Percentiles rank a stretch among this genome's conserved stretches.
phyloP scores from a whole-genome alignment of 2,329 filamentous ascomycete genomes.

The Pezicula radicicola region DNA sequence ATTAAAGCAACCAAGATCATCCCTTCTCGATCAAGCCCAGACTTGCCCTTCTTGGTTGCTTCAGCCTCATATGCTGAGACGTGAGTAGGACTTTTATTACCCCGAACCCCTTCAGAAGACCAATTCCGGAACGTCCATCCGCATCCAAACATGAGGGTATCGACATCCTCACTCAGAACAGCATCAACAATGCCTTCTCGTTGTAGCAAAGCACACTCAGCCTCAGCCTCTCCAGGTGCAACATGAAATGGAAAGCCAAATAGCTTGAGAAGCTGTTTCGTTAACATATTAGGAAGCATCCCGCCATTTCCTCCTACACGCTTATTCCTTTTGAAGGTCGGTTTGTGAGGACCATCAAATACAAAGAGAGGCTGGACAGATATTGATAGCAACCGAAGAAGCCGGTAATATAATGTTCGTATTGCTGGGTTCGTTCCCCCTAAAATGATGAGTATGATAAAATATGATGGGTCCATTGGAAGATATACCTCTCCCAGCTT shows the following conservation, averaged over 20 bases:
- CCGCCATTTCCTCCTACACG: slow-evolving; percentile 61
- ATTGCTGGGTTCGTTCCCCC: slow-evolving; percentile 87
- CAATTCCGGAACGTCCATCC: slow-evolving; percentile 76
- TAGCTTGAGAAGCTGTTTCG: slow-evolving; percentile 77
- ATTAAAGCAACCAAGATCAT: slow-evolving; percentile 94
- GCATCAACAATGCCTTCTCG: slow-evolving; percentile 81
- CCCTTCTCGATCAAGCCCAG: slow-evolving; percentile 73
- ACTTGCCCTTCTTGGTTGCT: slow-evolving; percentile 44
- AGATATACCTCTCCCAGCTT: slow-evolving; percentile 66
- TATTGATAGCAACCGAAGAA: slow-evolving; percentile 71
- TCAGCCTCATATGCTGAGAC: slow-evolving; percentile 75
- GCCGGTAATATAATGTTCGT: slow-evolving; percentile 87
- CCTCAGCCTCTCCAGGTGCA: slow-evolving; percentile 92
- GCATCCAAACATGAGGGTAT: slow-evolving; percentile 96
- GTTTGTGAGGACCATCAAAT: slow-evolving; percentile 84
- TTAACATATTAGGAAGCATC: slow-evolving; percentile 67
- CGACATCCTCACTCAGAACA: slow-evolving; percentile 93
- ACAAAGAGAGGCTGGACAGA: slow-evolving; percentile 88
- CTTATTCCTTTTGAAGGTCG: slow-evolving; percentile 85
- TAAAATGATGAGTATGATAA: slow-evolving; percentile 25
- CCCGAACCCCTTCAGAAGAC: slow-evolving; percentile 67
- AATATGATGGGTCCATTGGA: neutral
- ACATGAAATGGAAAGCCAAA: slow-evolving; percentile 84
- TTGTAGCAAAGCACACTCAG: slow-evolving; percentile 88
- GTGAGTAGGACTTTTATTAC: slow-evolving; percentile 73